Evolutionary conservation across 306 rosid species (phyloP).

Genomic region (Cicer chorassanicum): DNA sequence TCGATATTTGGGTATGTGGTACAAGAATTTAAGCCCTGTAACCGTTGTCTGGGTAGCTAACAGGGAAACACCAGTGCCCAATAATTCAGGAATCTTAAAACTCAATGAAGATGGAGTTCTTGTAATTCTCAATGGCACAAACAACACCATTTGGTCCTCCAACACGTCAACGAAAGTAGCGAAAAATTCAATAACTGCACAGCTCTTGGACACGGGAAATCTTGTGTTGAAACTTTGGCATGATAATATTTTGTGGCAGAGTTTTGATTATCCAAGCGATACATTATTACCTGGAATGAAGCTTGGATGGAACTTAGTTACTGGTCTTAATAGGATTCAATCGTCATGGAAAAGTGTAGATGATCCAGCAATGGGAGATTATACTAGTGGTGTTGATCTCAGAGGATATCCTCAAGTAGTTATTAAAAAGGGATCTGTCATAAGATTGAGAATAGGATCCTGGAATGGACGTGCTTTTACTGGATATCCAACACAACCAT

Average conservation of each 20-base stretch:
- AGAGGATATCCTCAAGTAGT: constrained; percentile 13
- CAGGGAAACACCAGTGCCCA: not conserved
- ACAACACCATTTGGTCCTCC: constrained; percentile 32
- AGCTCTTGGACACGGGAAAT: constrained; percentile 48
- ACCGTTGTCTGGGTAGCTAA: not conserved
- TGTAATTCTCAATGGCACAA: constrained; percentile 15
- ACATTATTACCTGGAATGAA: constrained; percentile 38
- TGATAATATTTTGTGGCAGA: constrained; percentile 37
- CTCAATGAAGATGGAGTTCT: constrained; percentile 37
- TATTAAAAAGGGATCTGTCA: not conserved
- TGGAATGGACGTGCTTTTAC: constrained; percentile 33
- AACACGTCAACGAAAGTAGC: not conserved
- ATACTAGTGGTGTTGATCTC: not conserved
- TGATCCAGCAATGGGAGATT: constrained; percentile 35
- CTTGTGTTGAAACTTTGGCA: constrained; percentile 25
- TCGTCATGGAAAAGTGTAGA: constrained; percentile 46
- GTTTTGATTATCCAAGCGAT: constrained; percentile 46
- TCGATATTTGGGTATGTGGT: not conserved
- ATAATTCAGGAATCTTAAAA: not conserved
- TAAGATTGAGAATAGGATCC: constrained; percentile 17
- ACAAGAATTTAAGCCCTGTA: not conserved
- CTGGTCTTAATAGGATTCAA: constrained; percentile 7
- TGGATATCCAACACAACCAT: constrained; percentile 5
- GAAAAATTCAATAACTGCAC: constrained; percentile 2
- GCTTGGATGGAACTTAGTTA: constrained; percentile 38